Conservation (phyloP, 495 filamentous ascomycete species). For the Filosporella fistucella region DNA sequence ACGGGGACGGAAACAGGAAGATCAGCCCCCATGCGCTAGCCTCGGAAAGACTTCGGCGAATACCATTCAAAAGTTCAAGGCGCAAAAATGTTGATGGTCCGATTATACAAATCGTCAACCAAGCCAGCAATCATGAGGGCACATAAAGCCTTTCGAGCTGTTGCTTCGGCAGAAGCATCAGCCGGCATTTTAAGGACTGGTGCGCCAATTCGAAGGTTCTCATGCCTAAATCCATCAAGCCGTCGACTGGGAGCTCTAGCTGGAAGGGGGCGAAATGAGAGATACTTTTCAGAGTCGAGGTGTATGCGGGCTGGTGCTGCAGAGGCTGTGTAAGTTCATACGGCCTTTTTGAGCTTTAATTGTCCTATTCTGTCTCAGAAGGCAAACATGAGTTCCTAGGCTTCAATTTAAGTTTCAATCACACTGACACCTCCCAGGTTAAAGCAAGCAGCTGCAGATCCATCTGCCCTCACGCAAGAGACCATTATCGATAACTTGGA, state of each 20-base stretch:
- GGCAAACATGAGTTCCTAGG: too few relatives aligned
- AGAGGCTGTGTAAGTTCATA: conserved; percentile 37
- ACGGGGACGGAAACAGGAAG: too few relatives aligned
- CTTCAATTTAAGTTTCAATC: too few relatives aligned
- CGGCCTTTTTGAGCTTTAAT: too few relatives aligned
- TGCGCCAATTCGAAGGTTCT: conserved; percentile 9
- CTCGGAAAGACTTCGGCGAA: too few relatives aligned
- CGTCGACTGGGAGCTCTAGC: conserved; percentile 14
- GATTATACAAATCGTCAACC: conserved; percentile 7
- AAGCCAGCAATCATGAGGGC: conserved; percentile 25
- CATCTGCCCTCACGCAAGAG: conserved; percentile 53
- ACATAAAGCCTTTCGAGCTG: conserved; percentile 24
- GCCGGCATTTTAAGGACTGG: conserved; percentile 13
- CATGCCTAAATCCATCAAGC: conserved; percentile 22
- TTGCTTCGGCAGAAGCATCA: conserved; percentile 15
- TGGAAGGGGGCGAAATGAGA: conserved; percentile 22
- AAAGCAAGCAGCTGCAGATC: conserved; percentile 58
- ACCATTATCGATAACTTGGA: conserved; percentile 50
- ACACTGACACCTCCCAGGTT: conserved; percentile 30
- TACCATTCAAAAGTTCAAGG: too few relatives aligned
- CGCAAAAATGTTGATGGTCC: conserved; percentile 10
- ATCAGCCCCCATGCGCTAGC: too few relatives aligned
- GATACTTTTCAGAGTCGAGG: conserved; percentile 27
- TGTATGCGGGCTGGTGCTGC: conserved; percentile 31
- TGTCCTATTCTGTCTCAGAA: too few relatives aligned